phyloP scores from a whole-genome alignment of 1,139 yeast genomes.

The Hyphopichia buzzinii region DNA sequence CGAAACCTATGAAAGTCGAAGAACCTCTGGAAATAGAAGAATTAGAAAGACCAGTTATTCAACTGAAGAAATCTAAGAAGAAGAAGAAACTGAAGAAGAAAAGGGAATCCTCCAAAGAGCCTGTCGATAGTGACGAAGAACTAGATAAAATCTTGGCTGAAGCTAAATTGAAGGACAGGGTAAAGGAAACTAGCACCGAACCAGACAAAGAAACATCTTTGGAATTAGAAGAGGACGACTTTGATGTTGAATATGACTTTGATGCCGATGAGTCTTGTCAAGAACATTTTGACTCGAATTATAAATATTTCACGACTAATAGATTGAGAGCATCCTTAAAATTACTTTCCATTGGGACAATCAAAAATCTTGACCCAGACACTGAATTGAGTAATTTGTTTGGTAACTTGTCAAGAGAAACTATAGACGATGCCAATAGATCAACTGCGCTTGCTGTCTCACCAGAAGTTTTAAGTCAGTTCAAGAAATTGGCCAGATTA shows the following conservation, averaged over 20 bases:
- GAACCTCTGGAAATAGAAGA: too few relatives aligned
- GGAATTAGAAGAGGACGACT: slow-evolving; percentile 16
- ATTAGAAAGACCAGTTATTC: too few relatives aligned
- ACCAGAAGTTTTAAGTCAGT: slow-evolving; percentile 65
- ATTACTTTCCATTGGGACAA: slow-evolving; percentile 42
- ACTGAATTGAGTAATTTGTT: slow-evolving; percentile 71
- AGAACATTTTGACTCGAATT: slow-evolving; percentile 38
- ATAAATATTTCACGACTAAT: slow-evolving; percentile 43
- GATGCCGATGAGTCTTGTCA: slow-evolving; percentile 34
- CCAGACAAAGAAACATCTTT: slow-evolving; percentile 18
- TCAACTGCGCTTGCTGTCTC: slow-evolving; percentile 56
- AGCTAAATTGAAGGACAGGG: slow-evolving; percentile 32
- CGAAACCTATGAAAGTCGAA: too few relatives aligned
- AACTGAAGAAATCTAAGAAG: slow-evolving; percentile 7
- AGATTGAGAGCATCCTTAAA: slow-evolving; percentile 37
- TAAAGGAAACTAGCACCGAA: slow-evolving; percentile 6
- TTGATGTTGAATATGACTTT: slow-evolving; percentile 31
- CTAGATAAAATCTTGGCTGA: slow-evolving; percentile 40
- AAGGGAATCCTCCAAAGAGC: slow-evolving; percentile 19
- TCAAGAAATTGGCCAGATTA: slow-evolving; percentile 57
- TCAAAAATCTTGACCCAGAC: slow-evolving; percentile 72
- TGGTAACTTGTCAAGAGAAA: slow-evolving; percentile 68
- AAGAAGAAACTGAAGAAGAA: slow-evolving; percentile 19
- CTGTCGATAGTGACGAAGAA: slow-evolving; percentile 37
- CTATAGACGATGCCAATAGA: slow-evolving; percentile 72